Base-by-base conservation (phyloP, 176 grass and related monocot species). In the Guadua angustifolia region DNA sequence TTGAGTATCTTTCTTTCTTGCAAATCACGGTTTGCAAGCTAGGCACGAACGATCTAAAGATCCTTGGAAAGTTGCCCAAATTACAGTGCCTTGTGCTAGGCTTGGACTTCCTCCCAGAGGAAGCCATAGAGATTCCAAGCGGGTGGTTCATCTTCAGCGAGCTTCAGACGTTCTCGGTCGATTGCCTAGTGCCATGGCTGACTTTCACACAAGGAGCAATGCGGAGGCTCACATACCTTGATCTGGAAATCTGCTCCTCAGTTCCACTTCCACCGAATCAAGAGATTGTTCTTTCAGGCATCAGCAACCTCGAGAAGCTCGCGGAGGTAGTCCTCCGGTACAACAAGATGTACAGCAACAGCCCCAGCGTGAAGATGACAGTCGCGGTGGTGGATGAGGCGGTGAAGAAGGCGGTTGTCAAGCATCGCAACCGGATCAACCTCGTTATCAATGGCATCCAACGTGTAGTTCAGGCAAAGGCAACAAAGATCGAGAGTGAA, bases 1-100 rank as follows among this genome's bases (percentile, higher is more conserved):
- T 57, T 1, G 0, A 2, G 0, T 0, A 0, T 44, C 65, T 85
- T 13, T 7, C 11, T 24, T 78, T 50, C 39, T 9, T 85, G 66
- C 39, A 85, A 18, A 49, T 85, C 26, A 85, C 19, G 0, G 4
- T 78, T 18, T 78, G 52, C 40, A 69, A 21, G 21, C 74, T 61
- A 17, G 7, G 0, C 11, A 7, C 9, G 0, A 38, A 39, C 12
- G 65, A 78, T 24, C 17, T 85, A 1, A 6, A 45, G 12, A 59
- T 69, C 6, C 49, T 85, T 0, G 39, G 18, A 8, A 19, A 0
- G 0, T 18, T 71, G 4, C 51, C 4, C 4, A 3, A 0, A 1
- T 7, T 78, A 19, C 7, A 21, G 18, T 39, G 74, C 29, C 55
- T 85, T 2, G n/a, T 78, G 35, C 74, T 78, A 3, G 53, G 40